A percentile compares a stretch with the other conserved stretches of the same genome.
Conservation (phyloP, 116 monocot genomes). For the Iris pallida region DNA sequence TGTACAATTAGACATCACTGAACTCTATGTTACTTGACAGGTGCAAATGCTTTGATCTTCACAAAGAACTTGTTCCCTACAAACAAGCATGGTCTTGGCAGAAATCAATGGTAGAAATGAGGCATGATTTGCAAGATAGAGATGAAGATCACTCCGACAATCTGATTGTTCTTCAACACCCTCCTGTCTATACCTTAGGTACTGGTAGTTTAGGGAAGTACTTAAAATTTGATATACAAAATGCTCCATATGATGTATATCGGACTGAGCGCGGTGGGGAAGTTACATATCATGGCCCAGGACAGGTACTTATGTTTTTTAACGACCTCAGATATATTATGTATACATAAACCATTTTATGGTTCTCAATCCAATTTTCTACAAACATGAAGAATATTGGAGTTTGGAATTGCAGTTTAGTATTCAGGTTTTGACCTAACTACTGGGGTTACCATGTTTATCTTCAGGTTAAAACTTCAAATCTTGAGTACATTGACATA, state of each 20-base stretch:
- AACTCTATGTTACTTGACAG: conserved; percentile 21
- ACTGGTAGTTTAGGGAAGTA: conserved; percentile 52
- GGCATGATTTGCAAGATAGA: conserved; percentile 39
- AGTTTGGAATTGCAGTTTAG: too few relatives aligned
- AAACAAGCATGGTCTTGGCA: conserved; percentile 72
- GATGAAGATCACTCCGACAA: conserved; percentile 74
- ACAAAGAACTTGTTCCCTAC: conserved; percentile 77
- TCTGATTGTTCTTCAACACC: conserved; percentile 75
- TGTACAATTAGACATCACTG: too few relatives aligned
- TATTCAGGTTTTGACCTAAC: too few relatives aligned
- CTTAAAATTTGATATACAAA: conserved; percentile 62
- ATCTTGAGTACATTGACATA: too few relatives aligned
- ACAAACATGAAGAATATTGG: too few relatives aligned
- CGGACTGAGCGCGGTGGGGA: conserved; percentile 90
- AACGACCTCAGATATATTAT: too few relatives aligned
- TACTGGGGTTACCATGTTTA: too few relatives aligned
- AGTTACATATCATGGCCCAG: conserved; percentile 94
- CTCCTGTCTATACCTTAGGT: conserved; percentile 84
- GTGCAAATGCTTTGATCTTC: conserved; percentile 66
- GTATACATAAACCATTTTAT: too few relatives aligned
- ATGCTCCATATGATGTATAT: conserved; percentile 69
- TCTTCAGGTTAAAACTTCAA: too few relatives aligned
- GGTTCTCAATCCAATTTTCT: too few relatives aligned
- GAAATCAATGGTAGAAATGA: conserved; percentile 54
- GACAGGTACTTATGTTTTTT: conserved; percentile 46